Evolutionary conservation across 495 filamentous ascomycete genomes (phyloP).

Genomic region (Penicillium longicatenatum): DNA sequence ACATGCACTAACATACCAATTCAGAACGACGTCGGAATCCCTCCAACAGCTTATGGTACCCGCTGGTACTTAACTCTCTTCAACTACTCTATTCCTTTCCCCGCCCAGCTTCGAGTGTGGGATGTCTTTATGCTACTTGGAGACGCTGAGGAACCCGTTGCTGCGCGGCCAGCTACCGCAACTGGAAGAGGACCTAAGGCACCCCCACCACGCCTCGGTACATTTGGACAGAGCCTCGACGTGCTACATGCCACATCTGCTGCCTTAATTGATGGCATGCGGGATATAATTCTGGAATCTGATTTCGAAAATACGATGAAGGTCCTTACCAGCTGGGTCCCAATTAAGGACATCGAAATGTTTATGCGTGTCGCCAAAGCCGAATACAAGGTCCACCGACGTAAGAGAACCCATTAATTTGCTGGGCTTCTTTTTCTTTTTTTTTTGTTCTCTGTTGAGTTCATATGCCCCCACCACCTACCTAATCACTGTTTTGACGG

Average conservation of each 20-base stretch:
- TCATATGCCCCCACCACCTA: background rate
- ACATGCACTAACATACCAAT: background rate
- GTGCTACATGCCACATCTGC: conserved; percentile 89
- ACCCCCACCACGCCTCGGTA: conserved; percentile 22
- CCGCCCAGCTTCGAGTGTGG: conserved; percentile 97
- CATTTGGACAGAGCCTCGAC: conserved; percentile 72
- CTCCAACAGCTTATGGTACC: conserved; percentile 89
- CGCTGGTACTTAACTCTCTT: conserved; percentile 98
- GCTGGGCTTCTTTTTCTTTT: background rate
- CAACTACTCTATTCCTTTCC: conserved; percentile 94
- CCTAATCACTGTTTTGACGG: conserved; percentile 19
- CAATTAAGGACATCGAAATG: conserved; percentile 90
- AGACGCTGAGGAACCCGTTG: conserved; percentile 52
- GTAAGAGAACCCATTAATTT: conserved; percentile 41
- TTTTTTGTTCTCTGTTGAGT: background rate
- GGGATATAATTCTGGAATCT: conserved; percentile 86
- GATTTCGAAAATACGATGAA: conserved; percentile 99
- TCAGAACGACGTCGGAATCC: conserved; percentile 77
- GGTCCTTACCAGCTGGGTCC: conserved; percentile 92
- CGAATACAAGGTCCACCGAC: conserved; percentile 79
- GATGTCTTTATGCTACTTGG: conserved; percentile 98
- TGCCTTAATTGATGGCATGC: conserved; percentile 88
- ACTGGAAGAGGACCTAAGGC: conserved; percentile 51
- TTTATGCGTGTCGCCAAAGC: conserved; percentile 92
- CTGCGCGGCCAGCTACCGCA: conserved; percentile 22